These are phyloP conservation scores for Boletellus deceptivus DNA, from an alignment of 1,284 basidiomycete genomes.

Conservation along the genomic window DNA sequence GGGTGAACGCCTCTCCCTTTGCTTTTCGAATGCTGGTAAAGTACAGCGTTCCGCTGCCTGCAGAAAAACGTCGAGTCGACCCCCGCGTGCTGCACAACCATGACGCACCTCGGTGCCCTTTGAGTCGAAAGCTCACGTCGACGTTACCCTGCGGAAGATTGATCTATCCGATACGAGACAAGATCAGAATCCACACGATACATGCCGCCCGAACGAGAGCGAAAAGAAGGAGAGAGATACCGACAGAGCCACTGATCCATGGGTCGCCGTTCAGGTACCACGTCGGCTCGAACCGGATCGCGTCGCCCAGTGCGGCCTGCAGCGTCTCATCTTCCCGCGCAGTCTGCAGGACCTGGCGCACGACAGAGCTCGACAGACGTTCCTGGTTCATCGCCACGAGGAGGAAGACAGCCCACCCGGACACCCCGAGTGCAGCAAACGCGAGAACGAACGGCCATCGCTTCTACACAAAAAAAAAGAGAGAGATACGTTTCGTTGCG, in stretches of 20 bases:
- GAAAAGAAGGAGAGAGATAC: too few species aligned
- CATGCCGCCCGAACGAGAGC: too few species aligned
- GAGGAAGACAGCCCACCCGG: constrained; percentile 67
- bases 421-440: constrained; percentile 51
- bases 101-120: too few species aligned
- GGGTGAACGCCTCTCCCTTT: constrained; percentile 70
- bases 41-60: constrained; percentile 71
- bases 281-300: constrained; percentile 65
- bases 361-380: constrained; percentile 72
- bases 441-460: constrained; percentile 62
- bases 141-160: too few species aligned
- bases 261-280: constrained; percentile 81
- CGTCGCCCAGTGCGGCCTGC: constrained; percentile 58
- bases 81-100: background rate
- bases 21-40: constrained; percentile 77
- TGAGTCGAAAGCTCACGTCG: too few species aligned
- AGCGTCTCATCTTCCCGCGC: constrained; percentile 52
- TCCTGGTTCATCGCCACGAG: constrained; percentile 73
- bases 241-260: constrained; percentile 39
- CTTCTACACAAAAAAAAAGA: constrained; percentile 35
- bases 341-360: constrained; percentile 60
- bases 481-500: too few species aligned
- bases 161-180: too few species aligned
- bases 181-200: too few species aligned
- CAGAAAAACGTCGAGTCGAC: background rate